phyloP scores from a whole-genome alignment of 2,329 filamentous ascomycete genomes.

The Graphium sp. region DNA sequence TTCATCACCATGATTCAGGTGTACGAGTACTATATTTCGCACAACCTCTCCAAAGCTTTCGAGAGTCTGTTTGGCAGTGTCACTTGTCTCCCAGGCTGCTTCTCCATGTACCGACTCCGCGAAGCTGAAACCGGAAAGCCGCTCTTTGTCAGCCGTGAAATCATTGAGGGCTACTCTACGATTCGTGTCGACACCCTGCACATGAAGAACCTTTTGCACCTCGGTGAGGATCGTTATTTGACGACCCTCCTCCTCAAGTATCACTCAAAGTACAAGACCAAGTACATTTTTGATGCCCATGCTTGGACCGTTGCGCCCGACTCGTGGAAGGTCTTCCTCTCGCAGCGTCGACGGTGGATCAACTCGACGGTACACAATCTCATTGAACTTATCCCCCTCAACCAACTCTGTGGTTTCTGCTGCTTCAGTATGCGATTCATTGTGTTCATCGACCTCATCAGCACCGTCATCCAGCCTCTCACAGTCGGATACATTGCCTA shows the following conservation, averaged over 20 bases:
- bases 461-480: constrained; percentile 82
- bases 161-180: constrained; percentile 74
- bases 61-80: constrained; percentile 94
- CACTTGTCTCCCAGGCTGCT: constrained; percentile 95
- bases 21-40: constrained; percentile 98
- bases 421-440: constrained; percentile 99
- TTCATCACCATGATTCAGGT: constrained; percentile 99
- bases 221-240: constrained; percentile 94
- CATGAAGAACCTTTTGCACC: constrained; percentile 94
- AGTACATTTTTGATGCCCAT: constrained; percentile 83
- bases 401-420: constrained; percentile 96
- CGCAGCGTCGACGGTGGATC: constrained; percentile 97
- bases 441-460: constrained; percentile 84
- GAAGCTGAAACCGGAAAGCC: constrained; percentile 90
- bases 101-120: constrained; percentile 96
- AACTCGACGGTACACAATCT: constrained; percentile 98
- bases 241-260: constrained; percentile 88
- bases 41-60: constrained; percentile 93
- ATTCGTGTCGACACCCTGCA: constrained; percentile 96
- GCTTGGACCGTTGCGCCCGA: constrained; percentile 97
- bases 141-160: constrained; percentile 84
- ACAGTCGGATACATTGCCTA: constrained; percentile 82
- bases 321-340: constrained; percentile 86
- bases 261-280: constrained; percentile 92
- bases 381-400: constrained; percentile 82